These are phyloP conservation scores for Nemophila menziesii DNA, from an alignment of 257 asterid genomes.

Conservation along the genomic window DNA sequence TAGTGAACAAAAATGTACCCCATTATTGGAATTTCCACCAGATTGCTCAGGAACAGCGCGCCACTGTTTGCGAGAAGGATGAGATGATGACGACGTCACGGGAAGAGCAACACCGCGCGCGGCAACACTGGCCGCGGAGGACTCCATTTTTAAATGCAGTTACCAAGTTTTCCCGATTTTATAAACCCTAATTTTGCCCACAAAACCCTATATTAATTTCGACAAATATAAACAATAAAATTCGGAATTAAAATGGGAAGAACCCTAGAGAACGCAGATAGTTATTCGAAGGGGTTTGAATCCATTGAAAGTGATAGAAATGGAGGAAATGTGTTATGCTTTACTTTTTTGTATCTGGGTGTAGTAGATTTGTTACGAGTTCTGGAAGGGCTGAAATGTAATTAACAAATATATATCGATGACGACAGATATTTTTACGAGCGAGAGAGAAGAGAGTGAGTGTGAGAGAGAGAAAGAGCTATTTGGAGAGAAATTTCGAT, in stretches of 20 bases:
- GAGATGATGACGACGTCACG: constrained; percentile 35
- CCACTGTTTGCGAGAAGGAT: constrained; percentile 82
- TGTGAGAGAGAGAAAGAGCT: too few species aligned
- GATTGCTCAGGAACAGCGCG: constrained; percentile 66
- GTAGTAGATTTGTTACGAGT: too few species aligned
- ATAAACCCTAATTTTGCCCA: constrained; percentile 16
- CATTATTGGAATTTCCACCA: constrained; percentile 43
- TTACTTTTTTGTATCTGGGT: too few species aligned
- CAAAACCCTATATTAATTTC: constrained; percentile 25
- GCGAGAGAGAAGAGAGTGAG: too few species aligned
- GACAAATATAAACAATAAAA: constrained; percentile 12
- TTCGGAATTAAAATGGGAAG: too few species aligned
- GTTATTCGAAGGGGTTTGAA: constrained; percentile 21
- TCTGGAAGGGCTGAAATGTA: too few species aligned
- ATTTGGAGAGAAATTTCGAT: too few species aligned
- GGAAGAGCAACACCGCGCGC: constrained; percentile 47
- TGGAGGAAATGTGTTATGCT: too few species aligned
- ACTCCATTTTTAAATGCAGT: constrained; percentile 40
- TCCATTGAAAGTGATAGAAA: constrained; percentile 15
- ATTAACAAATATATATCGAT: too few species aligned
- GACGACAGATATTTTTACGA: too few species aligned
- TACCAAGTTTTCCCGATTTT: constrained; percentile 5
- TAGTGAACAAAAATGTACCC: constrained; percentile 27
- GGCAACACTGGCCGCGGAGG: constrained; percentile 46
- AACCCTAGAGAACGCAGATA: neutral